A percentile compares a stretch with the other conserved stretches of the same genome.
Evolutionary conservation across 108 stramenopile genomes (phyloP).

Genomic region (Licmophora abbreviata): DNA sequence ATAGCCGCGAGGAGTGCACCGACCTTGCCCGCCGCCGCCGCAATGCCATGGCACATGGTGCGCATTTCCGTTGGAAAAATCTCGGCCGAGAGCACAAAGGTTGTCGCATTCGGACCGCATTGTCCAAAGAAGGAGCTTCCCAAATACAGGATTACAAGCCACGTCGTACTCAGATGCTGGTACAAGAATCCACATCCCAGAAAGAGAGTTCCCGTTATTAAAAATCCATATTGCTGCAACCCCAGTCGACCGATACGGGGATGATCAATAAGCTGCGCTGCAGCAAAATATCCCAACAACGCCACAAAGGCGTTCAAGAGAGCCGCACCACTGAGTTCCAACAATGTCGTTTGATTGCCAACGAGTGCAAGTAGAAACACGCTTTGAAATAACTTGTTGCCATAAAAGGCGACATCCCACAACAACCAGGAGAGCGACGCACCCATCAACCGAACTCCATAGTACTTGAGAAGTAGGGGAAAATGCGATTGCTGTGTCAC

Average conservation of each 20-base stretch:
- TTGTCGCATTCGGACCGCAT: constrained; percentile 69
- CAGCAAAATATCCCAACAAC: constrained; percentile 61
- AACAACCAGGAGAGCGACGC: constrained; percentile 51
- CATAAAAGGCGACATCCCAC: constrained; percentile 79
- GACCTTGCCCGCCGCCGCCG: constrained; percentile 58
- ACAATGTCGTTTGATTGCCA: constrained; percentile 36
- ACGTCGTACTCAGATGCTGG: constrained; percentile 27
- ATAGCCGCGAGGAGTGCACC: constrained; percentile 69
- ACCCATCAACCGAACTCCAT: constrained; percentile 59
- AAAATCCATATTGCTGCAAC: constrained; percentile 53
- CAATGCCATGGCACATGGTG: constrained; percentile 64
- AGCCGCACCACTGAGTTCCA: constrained; percentile 39
- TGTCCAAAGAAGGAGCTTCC: constrained; percentile 64
- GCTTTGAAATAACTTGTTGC: constrained; percentile 72
- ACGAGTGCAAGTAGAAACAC: constrained; percentile 48
- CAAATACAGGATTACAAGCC: constrained; percentile 49
- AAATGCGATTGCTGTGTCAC: constrained; percentile 4
- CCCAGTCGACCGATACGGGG: constrained; percentile 41
- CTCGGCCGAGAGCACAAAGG: constrained; percentile 52
- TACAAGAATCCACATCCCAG: constrained; percentile 38
- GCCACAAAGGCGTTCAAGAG: constrained; percentile 63
- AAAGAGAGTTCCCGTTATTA: constrained; percentile 59
- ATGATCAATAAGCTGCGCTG: constrained; percentile 52
- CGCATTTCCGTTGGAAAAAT: constrained; percentile 58
- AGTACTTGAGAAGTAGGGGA: constrained; percentile 30